phyloP scores from a whole-genome alignment of 768 basidiomycete species.

The Boletus bicolor region DNA sequence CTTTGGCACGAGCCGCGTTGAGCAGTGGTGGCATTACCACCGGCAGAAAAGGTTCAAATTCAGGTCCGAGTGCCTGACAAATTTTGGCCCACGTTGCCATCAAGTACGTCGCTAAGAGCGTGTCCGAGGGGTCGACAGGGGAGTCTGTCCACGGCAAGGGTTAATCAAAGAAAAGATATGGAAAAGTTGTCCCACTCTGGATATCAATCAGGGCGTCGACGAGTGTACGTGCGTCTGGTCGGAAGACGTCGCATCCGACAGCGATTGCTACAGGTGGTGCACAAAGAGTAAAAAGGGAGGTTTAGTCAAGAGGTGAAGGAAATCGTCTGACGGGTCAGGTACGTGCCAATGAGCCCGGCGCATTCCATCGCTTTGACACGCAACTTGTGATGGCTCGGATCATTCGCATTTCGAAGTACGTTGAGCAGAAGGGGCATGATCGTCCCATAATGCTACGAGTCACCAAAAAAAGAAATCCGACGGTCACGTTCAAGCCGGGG shows the following conservation, averaged over 20 bases:
- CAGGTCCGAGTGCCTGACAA: slow-evolving; percentile 77
- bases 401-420: slow-evolving; percentile 70
- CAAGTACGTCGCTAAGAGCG: slow-evolving; percentile 69
- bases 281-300: neutral
- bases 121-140: slow-evolving; percentile 67
- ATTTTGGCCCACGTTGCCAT: slow-evolving; percentile 89
- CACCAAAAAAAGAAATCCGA: neutral
- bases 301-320: neutral
- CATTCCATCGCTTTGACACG: slow-evolving; percentile 89
- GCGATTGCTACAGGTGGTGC: slow-evolving; percentile 60
- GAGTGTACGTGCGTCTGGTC: slow-evolving; percentile 68
- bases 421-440: slow-evolving; percentile 82
- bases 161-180: neutral
- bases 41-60: slow-evolving; percentile 84
- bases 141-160: slow-evolving; percentile 42
- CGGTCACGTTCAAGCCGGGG: neutral
- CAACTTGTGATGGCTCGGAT: slow-evolving; percentile 61
- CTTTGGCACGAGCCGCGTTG: slow-evolving; percentile 73
- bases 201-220: slow-evolving; percentile 72
- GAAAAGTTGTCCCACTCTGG: slow-evolving; percentile 54
- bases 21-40: slow-evolving; percentile 81
- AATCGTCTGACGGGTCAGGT: neutral
- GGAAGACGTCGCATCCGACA: slow-evolving; percentile 77
- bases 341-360: slow-evolving; percentile 77
- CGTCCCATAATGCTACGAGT: slow-evolving; percentile 59